Percentiles rank a stretch among this genome's conserved stretches.
Conservation (phyloP, 148 eudicot genomes). For the Bassia scoparia region DNA sequence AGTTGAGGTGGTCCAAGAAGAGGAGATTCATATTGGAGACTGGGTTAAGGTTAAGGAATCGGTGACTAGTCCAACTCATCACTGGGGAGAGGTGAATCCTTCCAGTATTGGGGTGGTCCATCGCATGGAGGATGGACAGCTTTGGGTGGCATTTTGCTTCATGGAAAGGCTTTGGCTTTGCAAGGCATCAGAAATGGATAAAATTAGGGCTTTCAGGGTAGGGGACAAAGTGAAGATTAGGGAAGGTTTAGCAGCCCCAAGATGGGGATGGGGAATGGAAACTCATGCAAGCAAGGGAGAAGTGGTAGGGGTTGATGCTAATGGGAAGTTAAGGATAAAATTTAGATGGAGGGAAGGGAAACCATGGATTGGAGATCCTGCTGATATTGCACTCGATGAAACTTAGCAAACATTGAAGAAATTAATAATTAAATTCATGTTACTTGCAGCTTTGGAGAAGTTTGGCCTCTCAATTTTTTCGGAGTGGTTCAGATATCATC, state of each 20-base stretch:
- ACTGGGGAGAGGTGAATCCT: slow-evolving; percentile 90
- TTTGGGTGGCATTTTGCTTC: slow-evolving; percentile 94
- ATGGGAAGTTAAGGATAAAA: slow-evolving; percentile 85
- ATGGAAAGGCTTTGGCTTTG: slow-evolving; percentile 89
- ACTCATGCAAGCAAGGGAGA: slow-evolving; percentile 89
- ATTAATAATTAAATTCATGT: not conserved
- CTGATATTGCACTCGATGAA: slow-evolving; percentile 77
- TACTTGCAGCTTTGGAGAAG: slow-evolving; percentile 9
- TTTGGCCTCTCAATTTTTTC: slow-evolving; percentile 23
- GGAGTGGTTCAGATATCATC: slow-evolving; percentile 16
- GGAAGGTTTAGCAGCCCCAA: slow-evolving; percentile 69
- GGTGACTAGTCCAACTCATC: slow-evolving; percentile 65
- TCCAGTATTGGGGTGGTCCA: slow-evolving; percentile 90
- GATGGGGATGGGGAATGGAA: slow-evolving; percentile 99
- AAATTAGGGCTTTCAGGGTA: slow-evolving; percentile 58
- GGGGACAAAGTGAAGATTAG: slow-evolving; percentile 84
- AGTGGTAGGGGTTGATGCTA: slow-evolving; percentile 96
- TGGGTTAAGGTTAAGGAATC: slow-evolving; percentile 76
- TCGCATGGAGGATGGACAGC: slow-evolving; percentile 78
- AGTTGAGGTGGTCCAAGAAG: slow-evolving; percentile 79
- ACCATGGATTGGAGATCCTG: slow-evolving; percentile 98
- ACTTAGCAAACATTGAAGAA: slow-evolving; percentile 13
- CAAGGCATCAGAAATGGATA: slow-evolving; percentile 76
- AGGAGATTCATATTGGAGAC: slow-evolving; percentile 68
- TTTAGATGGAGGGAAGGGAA: slow-evolving; percentile 95